Evolutionary conservation across 1,139 yeast species (phyloP).

Genomic region (Yamadazyma aaseri): DNA sequence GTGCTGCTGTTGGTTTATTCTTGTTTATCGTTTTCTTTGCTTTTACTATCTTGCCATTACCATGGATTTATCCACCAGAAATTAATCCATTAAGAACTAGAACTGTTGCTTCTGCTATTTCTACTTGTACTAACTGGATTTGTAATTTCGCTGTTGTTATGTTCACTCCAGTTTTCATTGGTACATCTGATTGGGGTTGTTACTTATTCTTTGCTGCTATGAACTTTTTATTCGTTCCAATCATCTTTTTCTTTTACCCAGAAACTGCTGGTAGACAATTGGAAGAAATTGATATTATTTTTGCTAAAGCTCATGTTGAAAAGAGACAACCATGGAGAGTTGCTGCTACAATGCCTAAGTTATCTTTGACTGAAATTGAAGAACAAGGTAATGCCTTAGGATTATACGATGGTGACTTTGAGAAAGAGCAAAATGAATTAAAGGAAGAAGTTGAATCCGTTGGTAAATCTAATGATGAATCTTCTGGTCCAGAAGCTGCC

Average conservation of each 20-base stretch:
- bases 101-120: slow-evolving; percentile 51
- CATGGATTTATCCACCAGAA: slow-evolving; percentile 60
- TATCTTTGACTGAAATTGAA: slow-evolving; percentile 43
- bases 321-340: slow-evolving; percentile 47
- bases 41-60: slow-evolving; percentile 52
- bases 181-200: slow-evolving; percentile 36
- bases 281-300: slow-evolving; percentile 44
- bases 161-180: slow-evolving; percentile 44
- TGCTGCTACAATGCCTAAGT: slow-evolving; percentile 48
- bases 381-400: slow-evolving; percentile 48
- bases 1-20: slow-evolving; percentile 51
- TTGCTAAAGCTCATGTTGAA: slow-evolving; percentile 47
- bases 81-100: slow-evolving; percentile 57
- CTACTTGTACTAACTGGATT: slow-evolving; percentile 46
- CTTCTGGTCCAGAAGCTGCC: slow-evolving; percentile 11
- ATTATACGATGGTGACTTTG: slow-evolving; percentile 40
- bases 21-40: slow-evolving; percentile 52
- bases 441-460: slow-evolving; percentile 28
- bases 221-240: slow-evolving; percentile 35
- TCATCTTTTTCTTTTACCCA: slow-evolving; percentile 45
- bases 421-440: slow-evolving; percentile 33
- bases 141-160: slow-evolving; percentile 43
- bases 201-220: slow-evolving; percentile 40
- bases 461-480: slow-evolving; percentile 14
- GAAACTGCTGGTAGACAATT: slow-evolving; percentile 47